These are phyloP conservation scores for Rhytidiadelphus loreus DNA, from an alignment of 225 moss, liverwort and hornwort genomes.

Conservation along the genomic window DNA sequence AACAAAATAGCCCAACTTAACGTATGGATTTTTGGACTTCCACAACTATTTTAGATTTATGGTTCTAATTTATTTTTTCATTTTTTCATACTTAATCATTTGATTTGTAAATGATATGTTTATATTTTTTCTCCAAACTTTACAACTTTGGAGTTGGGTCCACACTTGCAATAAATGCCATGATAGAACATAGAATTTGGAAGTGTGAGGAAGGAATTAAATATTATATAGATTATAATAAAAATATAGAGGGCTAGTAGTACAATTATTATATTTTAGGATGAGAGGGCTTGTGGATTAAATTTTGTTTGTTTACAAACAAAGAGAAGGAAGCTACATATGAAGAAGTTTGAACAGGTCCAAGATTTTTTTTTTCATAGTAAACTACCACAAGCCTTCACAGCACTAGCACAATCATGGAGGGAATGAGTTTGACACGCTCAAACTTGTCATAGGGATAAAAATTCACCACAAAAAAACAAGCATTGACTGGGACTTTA, in stretches of 20 bases:
- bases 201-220: not conserved
- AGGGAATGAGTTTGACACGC: not conserved
- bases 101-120: not conserved
- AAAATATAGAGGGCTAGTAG: no score
- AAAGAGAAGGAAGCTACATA: not conserved
- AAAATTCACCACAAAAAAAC: not conserved
- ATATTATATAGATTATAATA: no score
- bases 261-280: no score
- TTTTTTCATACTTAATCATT: not conserved
- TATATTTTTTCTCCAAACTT: not conserved
- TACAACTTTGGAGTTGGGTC: not conserved
- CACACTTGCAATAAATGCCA: not conserved
- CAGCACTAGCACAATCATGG: rapidly evolving
- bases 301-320: not conserved
- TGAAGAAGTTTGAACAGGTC: no score
- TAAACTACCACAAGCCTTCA: not conserved
- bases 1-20: no score
- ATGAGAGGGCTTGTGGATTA: no score
- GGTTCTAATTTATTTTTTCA: no score
- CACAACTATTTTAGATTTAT: no score
- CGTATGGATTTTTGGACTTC: no score
- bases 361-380: not conserved
- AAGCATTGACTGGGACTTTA: rapidly evolving
- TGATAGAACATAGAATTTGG: not conserved
- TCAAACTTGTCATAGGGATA: rapidly evolving